Base-by-base conservation (phyloP, 371 early-diverging fungal species). In the Blakeslea trispora region DNA sequence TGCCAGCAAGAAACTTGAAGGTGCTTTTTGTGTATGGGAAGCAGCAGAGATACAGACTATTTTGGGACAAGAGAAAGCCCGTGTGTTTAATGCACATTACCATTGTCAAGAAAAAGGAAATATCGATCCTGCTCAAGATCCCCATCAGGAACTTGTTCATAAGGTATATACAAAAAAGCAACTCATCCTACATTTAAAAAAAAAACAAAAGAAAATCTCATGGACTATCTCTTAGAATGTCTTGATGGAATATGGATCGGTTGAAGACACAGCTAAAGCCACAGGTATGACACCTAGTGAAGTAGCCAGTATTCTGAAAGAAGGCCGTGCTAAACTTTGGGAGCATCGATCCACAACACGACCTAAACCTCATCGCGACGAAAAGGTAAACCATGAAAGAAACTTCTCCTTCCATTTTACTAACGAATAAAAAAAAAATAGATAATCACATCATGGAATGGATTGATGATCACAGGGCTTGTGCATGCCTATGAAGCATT, bases 21-120 rank as follows among this genome's bases (percentile, higher is more conserved):
- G 89, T 3, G 89, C 89, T 7, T 88, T 88, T 59, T 80, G 78
- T 42, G 86, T 86, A 0, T 88, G 89, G 89, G 76, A 77, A 49
- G 34, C 48, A 5, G 54, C 56, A 7, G 89, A 88, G 55, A 19
- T 88, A 9, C 51, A 61, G 14, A 43, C 55, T 11, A 45, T 75
- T 10, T 62, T 87, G 18, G 81, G 75, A 7, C 42, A 59, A 0
- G 63, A 70, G 0, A 50, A 64, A 39, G 69, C 81, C 8, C 31
- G 55, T 7, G 45, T 88, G 5, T 81, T 84, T 50, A 53, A 55
- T 1, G 61, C 61, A 17, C 73, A 77, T 58, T 88, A 64, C 57
- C 81, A 79, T 3, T 81, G 84, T 9, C 50, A 76, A 23, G 54
- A 63, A 6, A 49, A 71, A 11, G 89, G 89, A n/a, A 88, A 88